Percentiles rank a stretch among this genome's conserved stretches.
Conservation (phyloP, 83 land plant species). For the Diphasiastrum complanatum region DNA sequence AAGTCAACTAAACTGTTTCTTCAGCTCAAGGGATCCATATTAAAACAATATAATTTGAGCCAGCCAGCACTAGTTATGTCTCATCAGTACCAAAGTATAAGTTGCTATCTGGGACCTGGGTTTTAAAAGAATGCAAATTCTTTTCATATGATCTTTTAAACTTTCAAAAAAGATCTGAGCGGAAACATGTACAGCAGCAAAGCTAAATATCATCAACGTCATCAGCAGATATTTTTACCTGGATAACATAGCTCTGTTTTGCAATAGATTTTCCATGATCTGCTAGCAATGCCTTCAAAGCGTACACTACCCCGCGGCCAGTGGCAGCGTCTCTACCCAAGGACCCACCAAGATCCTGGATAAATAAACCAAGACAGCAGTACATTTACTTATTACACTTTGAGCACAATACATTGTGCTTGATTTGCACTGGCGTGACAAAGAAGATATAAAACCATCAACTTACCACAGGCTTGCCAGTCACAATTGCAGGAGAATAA, state of each 20-base stretch:
- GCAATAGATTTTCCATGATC: slow-evolving; percentile 9
- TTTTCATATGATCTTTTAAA: too few species aligned
- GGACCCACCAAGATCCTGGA: slow-evolving; percentile 18
- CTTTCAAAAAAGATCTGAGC: too few species aligned
- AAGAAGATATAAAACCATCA: neutral
- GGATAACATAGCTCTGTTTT: slow-evolving; percentile 13
- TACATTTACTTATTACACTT: neutral
- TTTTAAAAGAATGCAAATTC: too few species aligned
- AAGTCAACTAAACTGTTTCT: too few species aligned
- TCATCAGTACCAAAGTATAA: too few species aligned
- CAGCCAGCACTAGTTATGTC: too few species aligned
- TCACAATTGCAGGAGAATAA: slow-evolving; percentile 13
- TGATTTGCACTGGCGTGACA: neutral
- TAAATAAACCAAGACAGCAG: neutral
- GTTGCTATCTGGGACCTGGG: too few species aligned
- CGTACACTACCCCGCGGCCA: slow-evolving; percentile 12
- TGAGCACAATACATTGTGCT: neutral
- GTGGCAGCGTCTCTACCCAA: slow-evolving; percentile 22
- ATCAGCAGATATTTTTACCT: too few species aligned
- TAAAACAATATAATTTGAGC: too few species aligned
- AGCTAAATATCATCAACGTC: too few species aligned
- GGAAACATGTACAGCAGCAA: too few species aligned
- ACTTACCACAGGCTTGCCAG: slow-evolving; percentile 18
- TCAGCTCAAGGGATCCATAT: too few species aligned
- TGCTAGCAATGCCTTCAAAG: slow-evolving; percentile 3